phyloP scores from a whole-genome alignment of 768 basidiomycete genomes.

The Hericium coralloides region DNA sequence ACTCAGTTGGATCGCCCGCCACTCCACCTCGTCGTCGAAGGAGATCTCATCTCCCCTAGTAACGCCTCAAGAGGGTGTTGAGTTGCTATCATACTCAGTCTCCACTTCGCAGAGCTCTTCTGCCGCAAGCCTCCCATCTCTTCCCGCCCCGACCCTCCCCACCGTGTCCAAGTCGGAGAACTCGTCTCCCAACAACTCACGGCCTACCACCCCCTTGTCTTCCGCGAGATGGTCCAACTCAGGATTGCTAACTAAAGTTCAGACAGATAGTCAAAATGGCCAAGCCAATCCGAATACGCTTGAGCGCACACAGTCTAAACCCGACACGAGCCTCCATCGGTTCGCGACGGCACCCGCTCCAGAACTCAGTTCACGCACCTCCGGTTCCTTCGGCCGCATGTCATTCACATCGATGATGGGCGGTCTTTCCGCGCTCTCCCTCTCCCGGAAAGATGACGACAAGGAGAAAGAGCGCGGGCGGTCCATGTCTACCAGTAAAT shows the following conservation, averaged over 20 bases:
- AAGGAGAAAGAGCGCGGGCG: constrained; percentile 44
- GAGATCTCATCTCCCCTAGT: constrained; percentile 10
- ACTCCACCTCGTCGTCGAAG: not conserved
- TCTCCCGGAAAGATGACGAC: constrained; percentile 38
- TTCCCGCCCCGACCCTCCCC: constrained; percentile 16
- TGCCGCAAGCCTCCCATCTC: constrained; percentile 13
- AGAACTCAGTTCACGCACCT: constrained; percentile 19
- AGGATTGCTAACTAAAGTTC: constrained; percentile 27
- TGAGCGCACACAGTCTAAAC: constrained; percentile 31
- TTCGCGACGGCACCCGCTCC: constrained; percentile 3
- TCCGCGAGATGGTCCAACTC: constrained; percentile 19
- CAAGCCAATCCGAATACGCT: constrained; percentile 41
- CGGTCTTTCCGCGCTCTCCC: constrained; percentile 54
- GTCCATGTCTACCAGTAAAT: constrained; percentile 31
- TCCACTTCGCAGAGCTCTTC: constrained; percentile 14
- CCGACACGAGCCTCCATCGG: constrained; percentile 2
- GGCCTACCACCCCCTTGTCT: constrained; percentile 22
- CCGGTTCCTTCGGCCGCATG: constrained; percentile 51
- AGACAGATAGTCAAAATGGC: constrained; percentile 23
- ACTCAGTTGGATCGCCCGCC: not conserved
- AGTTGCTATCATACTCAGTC: constrained; percentile 18
- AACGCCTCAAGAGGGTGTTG: constrained; percentile 24
- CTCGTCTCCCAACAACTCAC: constrained; percentile 14
- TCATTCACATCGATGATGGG: constrained; percentile 66
- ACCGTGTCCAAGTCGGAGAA: constrained; percentile 18